Conservation (phyloP, 2,329 filamentous ascomycete species). For the Dryadomyces quercus-mongolicae region DNA sequence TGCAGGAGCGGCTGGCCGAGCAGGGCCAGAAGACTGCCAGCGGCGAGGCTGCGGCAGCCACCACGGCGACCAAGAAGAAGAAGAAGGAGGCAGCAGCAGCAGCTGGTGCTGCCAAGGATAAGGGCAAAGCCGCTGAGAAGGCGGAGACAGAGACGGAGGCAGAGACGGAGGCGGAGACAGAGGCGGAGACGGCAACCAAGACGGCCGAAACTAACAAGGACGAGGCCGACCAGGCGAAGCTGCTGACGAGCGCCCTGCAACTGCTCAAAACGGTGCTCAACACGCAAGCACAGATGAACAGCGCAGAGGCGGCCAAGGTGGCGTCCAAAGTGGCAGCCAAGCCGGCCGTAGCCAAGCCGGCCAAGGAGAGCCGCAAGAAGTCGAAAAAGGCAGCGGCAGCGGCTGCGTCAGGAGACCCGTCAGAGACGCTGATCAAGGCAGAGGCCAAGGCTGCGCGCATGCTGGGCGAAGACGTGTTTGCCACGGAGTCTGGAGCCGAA, state of each 20-base stretch:
- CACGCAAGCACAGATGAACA: slow-evolving; percentile 13
- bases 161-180: not conserved
- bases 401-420: not conserved
- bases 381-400: not conserved
- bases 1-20: slow-evolving; percentile 7
- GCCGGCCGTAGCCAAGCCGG: not conserved
- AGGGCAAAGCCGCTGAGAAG: not conserved
- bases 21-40: not conserved
- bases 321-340: not conserved
- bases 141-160: not conserved
- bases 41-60: not conserved
- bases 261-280: slow-evolving; percentile 25
- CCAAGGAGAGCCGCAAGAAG: not conserved
- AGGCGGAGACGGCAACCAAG: not conserved
- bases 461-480: not conserved
- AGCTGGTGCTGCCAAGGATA: not conserved
- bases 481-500: not conserved
- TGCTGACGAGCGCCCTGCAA: slow-evolving; percentile 23
- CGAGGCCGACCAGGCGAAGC: slow-evolving; percentile 16
- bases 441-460: not conserved
- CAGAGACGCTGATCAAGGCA: not conserved
- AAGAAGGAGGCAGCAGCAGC: not conserved
- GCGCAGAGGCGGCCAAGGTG: not conserved
- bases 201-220: slow-evolving; percentile 1
- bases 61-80: not conserved